Evolutionary conservation across 1,284 basidiomycete species (phyloP).

Genomic region (Fereydounia khargensis): DNA sequence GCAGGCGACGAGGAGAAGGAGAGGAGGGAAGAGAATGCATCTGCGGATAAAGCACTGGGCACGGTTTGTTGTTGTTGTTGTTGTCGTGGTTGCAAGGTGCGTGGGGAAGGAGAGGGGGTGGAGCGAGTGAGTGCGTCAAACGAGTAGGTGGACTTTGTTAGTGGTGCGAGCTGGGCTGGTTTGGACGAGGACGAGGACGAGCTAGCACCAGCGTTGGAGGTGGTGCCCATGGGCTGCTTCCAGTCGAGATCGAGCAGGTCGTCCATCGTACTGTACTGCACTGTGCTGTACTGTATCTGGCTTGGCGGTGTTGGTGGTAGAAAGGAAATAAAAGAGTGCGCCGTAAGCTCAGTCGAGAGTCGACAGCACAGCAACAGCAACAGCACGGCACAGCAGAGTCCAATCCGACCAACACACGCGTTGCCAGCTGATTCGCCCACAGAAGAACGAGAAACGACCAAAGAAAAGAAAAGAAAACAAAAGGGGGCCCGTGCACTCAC

Average conservation of each 20-base stretch:
- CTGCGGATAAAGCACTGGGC: constrained; percentile 4
- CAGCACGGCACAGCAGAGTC: no score
- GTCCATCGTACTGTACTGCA: constrained; percentile 52
- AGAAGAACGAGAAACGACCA: no score
- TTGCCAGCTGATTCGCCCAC: no score
- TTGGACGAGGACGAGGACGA: constrained; percentile 4
- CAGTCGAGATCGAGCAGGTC: constrained; percentile 53
- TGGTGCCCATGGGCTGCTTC: constrained; percentile 13
- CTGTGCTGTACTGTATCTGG: no score
- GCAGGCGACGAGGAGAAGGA: constrained; percentile 15
- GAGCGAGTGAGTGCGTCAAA: constrained; percentile 39
- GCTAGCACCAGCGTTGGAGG: not conserved
- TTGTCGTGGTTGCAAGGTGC: constrained; percentile 1
- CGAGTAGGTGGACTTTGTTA: constrained; percentile 20
- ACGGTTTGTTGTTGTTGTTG: constrained; percentile 6
- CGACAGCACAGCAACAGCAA: no score
- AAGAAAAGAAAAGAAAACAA: no score
- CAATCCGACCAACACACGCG: no score
- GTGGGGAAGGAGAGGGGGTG: constrained; percentile 2
- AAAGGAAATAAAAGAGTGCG: not conserved
- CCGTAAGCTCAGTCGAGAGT: no score
- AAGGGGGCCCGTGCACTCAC: no score
- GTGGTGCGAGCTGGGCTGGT: no score
- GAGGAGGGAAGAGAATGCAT: constrained; percentile 50
- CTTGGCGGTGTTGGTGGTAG: constrained; percentile 6